Base-by-base conservation (phyloP, 208 protist genomes). In the Trypanosoma mega region DNA sequence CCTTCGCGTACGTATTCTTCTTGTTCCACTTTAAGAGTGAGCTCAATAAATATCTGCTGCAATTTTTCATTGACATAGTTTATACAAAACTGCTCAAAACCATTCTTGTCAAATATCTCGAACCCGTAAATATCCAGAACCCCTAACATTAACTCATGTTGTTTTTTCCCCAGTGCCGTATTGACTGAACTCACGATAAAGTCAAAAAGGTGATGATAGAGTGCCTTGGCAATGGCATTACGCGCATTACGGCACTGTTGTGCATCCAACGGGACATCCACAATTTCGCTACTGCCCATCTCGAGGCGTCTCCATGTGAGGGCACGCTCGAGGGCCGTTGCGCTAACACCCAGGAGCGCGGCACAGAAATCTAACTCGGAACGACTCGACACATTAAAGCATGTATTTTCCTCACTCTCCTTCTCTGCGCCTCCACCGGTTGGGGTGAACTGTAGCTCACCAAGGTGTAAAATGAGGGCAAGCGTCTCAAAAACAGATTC, bases 41-140 rank as follows among this genome's bases (percentile, higher is more conserved):
- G 82, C 27, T 99, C 92, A 58, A 99, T 99, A 70, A 99, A 99
- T 51, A 99, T 98, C 71, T 99, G 97, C 74, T 99, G 98, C 24
- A 99, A 76, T 72, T 98, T 99, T 68, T 99, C 98, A 63, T 99
- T 99, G 36, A 98, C 96, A 67, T 98, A 99, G 80, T 99, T 99
- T 74, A 99, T 99, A 86, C 97, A 99, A 34, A 99, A 98, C 78
- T 99, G 97, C 72, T 99, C 97, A 63, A 99, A 98, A 21, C 85
- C 84, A 72, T 99, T 99, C 33, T 90, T 91, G 18, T 97, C 64
- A 71, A 98, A 98, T 30, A 98, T 96, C 70, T 98, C 97, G 80
- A 98, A 98, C 36, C 97, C 96, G 68, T 98, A 98, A 75, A 98
- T 98, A 68, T 98, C 96, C 12, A 98, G 70, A 59, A 98, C 90